phyloP scores from a whole-genome alignment of 2,329 filamentous ascomycete species.

The Colletotrichum sansevieriae region DNA sequence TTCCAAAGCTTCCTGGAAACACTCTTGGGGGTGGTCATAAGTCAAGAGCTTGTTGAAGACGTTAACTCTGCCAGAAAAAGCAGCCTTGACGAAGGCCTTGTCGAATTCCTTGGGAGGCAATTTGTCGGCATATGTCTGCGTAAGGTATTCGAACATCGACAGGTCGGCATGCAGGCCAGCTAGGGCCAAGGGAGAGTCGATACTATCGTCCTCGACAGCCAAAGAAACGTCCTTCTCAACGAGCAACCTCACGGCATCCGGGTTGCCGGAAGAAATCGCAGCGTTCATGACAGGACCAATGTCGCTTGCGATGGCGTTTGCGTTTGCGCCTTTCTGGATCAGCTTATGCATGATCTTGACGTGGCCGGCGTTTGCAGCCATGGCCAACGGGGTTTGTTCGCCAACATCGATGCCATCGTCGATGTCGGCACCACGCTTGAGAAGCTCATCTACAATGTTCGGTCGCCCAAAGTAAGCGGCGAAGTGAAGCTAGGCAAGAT shows the following conservation, averaged over 20 bases:
- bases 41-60: constrained; percentile 54
- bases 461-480: constrained; percentile 49
- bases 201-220: constrained; percentile 47
- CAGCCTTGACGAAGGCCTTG: constrained; percentile 55
- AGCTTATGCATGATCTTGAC: constrained; percentile 57
- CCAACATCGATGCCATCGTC: constrained; percentile 51
- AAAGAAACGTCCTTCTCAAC: constrained; percentile 55
- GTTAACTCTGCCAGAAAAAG: constrained; percentile 54
- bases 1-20: constrained; percentile 52
- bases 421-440: constrained; percentile 50
- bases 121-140: constrained; percentile 55
- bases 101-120: constrained; percentile 55
- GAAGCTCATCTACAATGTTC: constrained; percentile 54
- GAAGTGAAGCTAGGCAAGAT: constrained; percentile 47
- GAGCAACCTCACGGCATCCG: constrained; percentile 55
- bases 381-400: constrained; percentile 53
- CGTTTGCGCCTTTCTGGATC: constrained; percentile 52
- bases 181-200: constrained; percentile 52
- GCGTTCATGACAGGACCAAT: constrained; percentile 55
- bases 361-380: constrained; percentile 55
- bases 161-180: constrained; percentile 54
- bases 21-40: constrained; percentile 50
- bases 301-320: constrained; percentile 49
- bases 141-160: constrained; percentile 57
- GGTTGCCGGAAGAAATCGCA: constrained; percentile 57